These are phyloP conservation scores for Torrubiellomyces zombiae DNA, from an alignment of 2,329 filamentous ascomycete genomes.

Conservation along the genomic window DNA sequence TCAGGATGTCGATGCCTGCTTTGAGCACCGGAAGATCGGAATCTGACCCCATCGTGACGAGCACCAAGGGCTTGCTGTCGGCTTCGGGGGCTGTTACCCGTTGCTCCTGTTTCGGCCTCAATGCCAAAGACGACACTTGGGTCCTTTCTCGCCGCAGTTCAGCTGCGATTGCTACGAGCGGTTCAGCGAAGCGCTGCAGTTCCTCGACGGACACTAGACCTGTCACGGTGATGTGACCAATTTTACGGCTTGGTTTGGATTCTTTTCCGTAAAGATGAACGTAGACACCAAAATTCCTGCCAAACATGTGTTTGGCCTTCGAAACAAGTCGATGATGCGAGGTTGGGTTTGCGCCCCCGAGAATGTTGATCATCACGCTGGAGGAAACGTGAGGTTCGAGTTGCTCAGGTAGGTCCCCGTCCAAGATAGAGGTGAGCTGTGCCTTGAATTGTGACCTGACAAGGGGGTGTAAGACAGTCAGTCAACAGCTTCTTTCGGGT, in stretches of 20 bases:
- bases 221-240: constrained; percentile 81
- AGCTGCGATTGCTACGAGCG: constrained; percentile 51
- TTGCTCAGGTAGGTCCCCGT: constrained; percentile 34
- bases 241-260: constrained; percentile 78
- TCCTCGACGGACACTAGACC: constrained; percentile 50
- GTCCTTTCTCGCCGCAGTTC: constrained; percentile 39
- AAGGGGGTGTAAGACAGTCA: neutral
- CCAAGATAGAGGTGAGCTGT: constrained; percentile 73
- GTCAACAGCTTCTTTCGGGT: neutral
- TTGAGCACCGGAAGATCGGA: constrained; percentile 55
- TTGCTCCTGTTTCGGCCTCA: too few relatives aligned
- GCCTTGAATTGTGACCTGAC: constrained; percentile 71
- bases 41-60: constrained; percentile 74
- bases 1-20: constrained; percentile 48
- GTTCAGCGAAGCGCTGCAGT: constrained; percentile 39
- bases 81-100: constrained; percentile 1
- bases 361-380: constrained; percentile 67
- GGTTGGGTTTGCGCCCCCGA: constrained; percentile 48
- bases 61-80: constrained; percentile 38
- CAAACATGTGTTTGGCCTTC: constrained; percentile 25
- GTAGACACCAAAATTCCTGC: constrained; percentile 29
- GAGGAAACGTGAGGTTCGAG: constrained; percentile 42
- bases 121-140: constrained; percentile 18
- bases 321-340: constrained; percentile 40
- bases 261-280: constrained; percentile 89